Percentiles rank a stretch among this genome's conserved stretches.
phyloP scores from a whole-genome alignment of 371 early-diverging fungal genomes.

The Apophysomyces elegans region DNA sequence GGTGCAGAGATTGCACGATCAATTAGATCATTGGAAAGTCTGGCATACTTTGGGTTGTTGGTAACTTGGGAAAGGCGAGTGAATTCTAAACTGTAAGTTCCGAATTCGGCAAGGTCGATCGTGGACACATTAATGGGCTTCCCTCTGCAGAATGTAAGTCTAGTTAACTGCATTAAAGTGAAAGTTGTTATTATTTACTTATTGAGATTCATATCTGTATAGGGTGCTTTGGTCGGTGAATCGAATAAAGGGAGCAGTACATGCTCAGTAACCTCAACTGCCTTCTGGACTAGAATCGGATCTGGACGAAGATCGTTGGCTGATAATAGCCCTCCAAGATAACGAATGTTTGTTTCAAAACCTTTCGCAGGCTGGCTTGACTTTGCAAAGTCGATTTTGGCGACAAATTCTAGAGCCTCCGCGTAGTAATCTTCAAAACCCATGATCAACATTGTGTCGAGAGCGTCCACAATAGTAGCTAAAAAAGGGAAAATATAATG shows the following conservation, averaged over 20 bases:
- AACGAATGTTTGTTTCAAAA: constrained; percentile 78
- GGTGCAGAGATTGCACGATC: constrained; percentile 36
- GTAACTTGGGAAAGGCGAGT: constrained; percentile 75
- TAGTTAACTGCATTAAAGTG: too few species aligned
- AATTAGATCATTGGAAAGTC: constrained; percentile 54
- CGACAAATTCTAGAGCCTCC: constrained; percentile 55
- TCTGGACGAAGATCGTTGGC: constrained; percentile 66
- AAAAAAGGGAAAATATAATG: neutral
- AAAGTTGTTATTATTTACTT: neutral
- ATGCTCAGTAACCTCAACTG: constrained; percentile 73
- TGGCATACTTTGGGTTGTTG: constrained; percentile 59
- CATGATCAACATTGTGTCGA: constrained; percentile 88
- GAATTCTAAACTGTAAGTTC: constrained; percentile 86
- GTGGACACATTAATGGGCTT: neutral
- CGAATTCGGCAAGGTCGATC: constrained; percentile 74
- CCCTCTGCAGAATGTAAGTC: neutral
- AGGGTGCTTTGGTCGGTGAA: constrained; percentile 70
- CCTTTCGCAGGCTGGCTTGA: constrained; percentile 36
- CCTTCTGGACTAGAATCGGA: constrained; percentile 61
- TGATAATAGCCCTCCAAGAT: constrained; percentile 70
- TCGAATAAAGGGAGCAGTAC: constrained; percentile 75
- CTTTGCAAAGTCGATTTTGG: constrained; percentile 56
- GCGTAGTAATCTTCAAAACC: constrained; percentile 64
- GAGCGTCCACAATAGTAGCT: constrained; percentile 79
- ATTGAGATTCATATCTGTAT: constrained; percentile 67